phyloP scores from a whole-genome alignment of 2,329 filamentous ascomycete species.

The Trichoderma hamatum region DNA sequence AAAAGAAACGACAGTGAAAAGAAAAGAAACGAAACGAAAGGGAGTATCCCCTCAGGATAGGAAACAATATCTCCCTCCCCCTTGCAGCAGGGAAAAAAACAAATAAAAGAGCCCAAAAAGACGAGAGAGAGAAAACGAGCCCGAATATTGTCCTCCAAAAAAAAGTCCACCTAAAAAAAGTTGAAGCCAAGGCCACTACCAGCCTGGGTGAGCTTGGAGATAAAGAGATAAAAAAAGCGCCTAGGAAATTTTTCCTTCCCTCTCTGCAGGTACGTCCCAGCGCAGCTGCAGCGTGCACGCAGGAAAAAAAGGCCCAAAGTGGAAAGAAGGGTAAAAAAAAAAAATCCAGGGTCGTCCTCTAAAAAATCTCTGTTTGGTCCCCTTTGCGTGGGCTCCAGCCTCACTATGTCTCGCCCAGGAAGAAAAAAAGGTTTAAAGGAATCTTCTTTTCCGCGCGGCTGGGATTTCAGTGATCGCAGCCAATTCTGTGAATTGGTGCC shows the following conservation, averaged over 20 bases:
- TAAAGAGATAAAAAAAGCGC: neutral
- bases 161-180: neutral
- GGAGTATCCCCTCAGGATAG: neutral
- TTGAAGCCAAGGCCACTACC: neutral
- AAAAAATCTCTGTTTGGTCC: neutral
- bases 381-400: neutral
- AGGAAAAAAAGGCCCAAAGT: neutral
- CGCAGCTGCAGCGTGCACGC: slow-evolving; percentile 3
- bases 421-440: neutral
- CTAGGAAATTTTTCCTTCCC: neutral
- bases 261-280: slow-evolving; percentile 5
- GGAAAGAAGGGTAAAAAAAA: slow-evolving; percentile 1
- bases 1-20: neutral
- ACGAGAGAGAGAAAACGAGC: neutral
- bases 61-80: neutral
- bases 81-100: neutral
- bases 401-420: neutral
- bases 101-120: neutral
- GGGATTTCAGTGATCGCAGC: neutral
- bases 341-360: neutral
- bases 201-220: neutral
- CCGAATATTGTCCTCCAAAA: neutral
- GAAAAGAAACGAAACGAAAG: neutral
- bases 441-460: neutral
- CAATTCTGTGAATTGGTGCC: neutral